Percentiles rank a stretch among this genome's conserved stretches.
These are phyloP conservation scores for Aureobasidium pullulans DNA, from an alignment of 2,329 filamentous ascomycete genomes.

Conservation along the genomic window DNA sequence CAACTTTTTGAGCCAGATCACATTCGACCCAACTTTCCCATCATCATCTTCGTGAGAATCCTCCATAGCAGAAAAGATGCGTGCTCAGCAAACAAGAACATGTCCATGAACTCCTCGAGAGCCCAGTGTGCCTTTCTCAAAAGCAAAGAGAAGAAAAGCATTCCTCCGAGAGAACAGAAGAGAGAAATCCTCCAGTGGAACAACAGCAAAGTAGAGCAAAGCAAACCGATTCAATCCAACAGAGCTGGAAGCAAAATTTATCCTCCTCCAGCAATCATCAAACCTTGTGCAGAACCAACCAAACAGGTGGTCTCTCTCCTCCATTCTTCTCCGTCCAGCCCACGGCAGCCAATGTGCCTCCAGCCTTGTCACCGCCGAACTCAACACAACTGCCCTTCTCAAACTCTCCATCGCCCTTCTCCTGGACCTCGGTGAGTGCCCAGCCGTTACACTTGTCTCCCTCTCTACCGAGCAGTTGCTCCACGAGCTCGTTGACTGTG, in stretches of 20 bases:
- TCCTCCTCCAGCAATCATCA: background rate
- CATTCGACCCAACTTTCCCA: too few species aligned
- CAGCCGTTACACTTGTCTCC: conserved; percentile 21
- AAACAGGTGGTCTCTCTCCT: conserved; percentile 26
- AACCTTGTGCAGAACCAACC: conserved; percentile 26
- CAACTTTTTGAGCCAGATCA: too few species aligned
- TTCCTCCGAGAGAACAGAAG: too few species aligned
- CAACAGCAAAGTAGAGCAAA: background rate
- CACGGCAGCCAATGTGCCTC: conserved; percentile 22
- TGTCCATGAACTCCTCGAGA: too few species aligned
- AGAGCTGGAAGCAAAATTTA: background rate
- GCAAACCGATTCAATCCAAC: background rate
- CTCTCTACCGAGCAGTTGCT: conserved; percentile 21
- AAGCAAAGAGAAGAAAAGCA: too few species aligned
- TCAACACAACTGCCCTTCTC: conserved; percentile 25
- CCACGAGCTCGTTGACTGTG: conserved; percentile 23
- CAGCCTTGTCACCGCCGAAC: conserved; percentile 23
- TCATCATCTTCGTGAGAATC: too few species aligned
- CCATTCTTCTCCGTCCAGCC: conserved; percentile 28
- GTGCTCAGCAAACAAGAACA: too few species aligned
- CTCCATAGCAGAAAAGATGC: too few species aligned
- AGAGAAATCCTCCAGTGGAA: background rate
- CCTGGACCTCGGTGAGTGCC: conserved; percentile 27
- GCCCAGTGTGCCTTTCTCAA: too few species aligned
- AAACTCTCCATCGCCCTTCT: conserved; percentile 25